Conservation (phyloP, 768 basidiomycete genomes). For the Symmetrospora coprosmae region DNA sequence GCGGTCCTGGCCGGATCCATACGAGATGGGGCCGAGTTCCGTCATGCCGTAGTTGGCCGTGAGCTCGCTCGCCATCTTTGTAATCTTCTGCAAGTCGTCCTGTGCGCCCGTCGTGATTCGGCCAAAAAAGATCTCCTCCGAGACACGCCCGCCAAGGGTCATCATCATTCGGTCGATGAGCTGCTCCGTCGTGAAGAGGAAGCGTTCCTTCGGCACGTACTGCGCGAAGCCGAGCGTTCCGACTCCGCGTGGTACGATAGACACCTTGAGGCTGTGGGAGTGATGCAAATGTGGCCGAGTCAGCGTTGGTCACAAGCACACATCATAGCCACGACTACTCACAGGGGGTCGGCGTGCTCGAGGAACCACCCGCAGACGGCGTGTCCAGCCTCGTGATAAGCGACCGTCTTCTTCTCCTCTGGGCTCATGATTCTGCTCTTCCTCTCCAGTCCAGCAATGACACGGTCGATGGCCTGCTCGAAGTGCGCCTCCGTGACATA, state of each 20-base stretch:
- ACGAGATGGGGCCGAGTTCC: constrained; percentile 88
- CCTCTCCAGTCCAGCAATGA: constrained; percentile 89
- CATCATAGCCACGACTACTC: constrained; percentile 45
- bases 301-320: not conserved
- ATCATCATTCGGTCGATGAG: constrained; percentile 92
- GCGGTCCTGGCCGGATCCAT: constrained; percentile 71
- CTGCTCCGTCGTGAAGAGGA: constrained; percentile 86
- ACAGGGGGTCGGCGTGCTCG: constrained; percentile 86
- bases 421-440: constrained; percentile 83
- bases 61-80: constrained; percentile 81
- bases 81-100: constrained; percentile 96
- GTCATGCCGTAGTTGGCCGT: constrained; percentile 66
- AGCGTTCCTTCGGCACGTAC: constrained; percentile 91
- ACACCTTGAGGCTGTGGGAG: constrained; percentile 79
- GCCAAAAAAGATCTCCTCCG: constrained; percentile 97
- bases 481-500: constrained; percentile 71
- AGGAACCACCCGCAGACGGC: constrained; percentile 98
- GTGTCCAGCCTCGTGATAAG: constrained; percentile 98
- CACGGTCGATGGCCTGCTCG: constrained; percentile 92
- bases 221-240: constrained; percentile 94
- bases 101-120: constrained; percentile 90
- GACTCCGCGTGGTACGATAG: constrained; percentile 85
- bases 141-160: constrained; percentile 93
- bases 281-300: constrained; percentile 33
- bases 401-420: constrained; percentile 96